Conservation (phyloP, 257 asterid species). For the Solanum lycopersicoides region DNA sequence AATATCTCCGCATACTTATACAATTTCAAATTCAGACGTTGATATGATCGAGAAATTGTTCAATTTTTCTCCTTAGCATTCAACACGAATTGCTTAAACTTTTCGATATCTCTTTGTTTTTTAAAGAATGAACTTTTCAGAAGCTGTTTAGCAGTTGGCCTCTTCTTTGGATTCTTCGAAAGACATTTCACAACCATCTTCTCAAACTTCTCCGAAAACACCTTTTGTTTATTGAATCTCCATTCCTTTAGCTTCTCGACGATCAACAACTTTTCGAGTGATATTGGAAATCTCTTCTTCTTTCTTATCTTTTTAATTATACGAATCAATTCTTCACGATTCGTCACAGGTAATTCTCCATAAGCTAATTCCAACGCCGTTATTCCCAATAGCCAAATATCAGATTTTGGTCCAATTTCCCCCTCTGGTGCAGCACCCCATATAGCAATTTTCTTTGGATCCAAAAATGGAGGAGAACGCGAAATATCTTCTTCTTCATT, state of each 20-base stretch:
- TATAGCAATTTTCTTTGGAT: background rate
- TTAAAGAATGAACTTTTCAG: background rate
- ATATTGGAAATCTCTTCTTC: background rate
- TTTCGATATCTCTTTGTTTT: background rate
- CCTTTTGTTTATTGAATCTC: background rate
- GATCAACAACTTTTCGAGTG: background rate
- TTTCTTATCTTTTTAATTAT: background rate
- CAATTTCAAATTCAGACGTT: background rate
- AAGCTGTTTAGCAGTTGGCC: slow-evolving; percentile 8
- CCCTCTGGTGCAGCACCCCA: slow-evolving; percentile 20
- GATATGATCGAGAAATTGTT: background rate
- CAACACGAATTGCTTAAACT: background rate
- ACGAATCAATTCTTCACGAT: background rate
- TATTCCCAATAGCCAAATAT: slow-evolving; percentile 16
- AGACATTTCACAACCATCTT: background rate
- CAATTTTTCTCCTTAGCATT: background rate
- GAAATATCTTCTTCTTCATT: background rate
- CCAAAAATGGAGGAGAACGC: background rate
- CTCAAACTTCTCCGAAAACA: background rate
- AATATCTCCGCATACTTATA: too few species aligned
- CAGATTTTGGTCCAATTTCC: background rate
- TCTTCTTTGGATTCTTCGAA: background rate
- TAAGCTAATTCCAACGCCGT: slow-evolving; percentile 11
- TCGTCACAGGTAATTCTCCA: background rate
- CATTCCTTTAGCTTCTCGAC: background rate